Base-by-base conservation (phyloP, 2,329 filamentous ascomycete genomes). In the Aspergillus ruber region DNA sequence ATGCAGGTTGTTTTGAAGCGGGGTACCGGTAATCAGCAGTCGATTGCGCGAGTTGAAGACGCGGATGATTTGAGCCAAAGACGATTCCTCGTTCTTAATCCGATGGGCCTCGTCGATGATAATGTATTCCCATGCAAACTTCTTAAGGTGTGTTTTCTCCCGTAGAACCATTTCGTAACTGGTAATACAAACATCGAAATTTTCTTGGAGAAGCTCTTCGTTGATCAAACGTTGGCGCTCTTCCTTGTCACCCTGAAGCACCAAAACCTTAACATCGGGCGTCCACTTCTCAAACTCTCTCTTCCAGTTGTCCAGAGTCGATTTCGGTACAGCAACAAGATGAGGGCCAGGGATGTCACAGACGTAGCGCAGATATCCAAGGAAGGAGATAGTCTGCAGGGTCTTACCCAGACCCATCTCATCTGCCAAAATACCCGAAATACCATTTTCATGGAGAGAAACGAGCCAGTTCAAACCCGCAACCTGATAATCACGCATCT, bases 371-470 rank as follows among this genome's bases (percentile, higher is more conserved):
- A 98, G 76, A 64, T 98, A 98, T 3, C 93, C 93, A 29, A 98
- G 74, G 71, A 98, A 98, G 1, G 93, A 86, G 50, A 98, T 98
- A 0, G 93, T 98, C 71, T 98, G 93, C 23, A 98, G 72, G 0
- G 93, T 98, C 76, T 98, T 98, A 61, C 93, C 93, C 17, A 98
- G 78, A 70, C 93, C 93, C 93, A 98, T 98, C 73, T 98, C 93
- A 64, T 98, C 93, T 51, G 93, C 93, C 43, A 98, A 76, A 54
- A 98, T 98, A 57, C 93, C 93, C 17, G 91, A 97, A 56, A 98
- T 98, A 74, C 93, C 93, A 62, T 98, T 98, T 70, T 98, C 93
- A 62, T 98, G 93, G 5, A 98, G 79, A 10, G 90, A 97, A 58
- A 98, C 90, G 41, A 98, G 80, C 93, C 93, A 98, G 69, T 98